Percentiles rank a stretch among this genome's conserved stretches.
phyloP scores from a whole-genome alignment of 2,329 filamentous ascomycete species.

The Venturia carpophila region DNA sequence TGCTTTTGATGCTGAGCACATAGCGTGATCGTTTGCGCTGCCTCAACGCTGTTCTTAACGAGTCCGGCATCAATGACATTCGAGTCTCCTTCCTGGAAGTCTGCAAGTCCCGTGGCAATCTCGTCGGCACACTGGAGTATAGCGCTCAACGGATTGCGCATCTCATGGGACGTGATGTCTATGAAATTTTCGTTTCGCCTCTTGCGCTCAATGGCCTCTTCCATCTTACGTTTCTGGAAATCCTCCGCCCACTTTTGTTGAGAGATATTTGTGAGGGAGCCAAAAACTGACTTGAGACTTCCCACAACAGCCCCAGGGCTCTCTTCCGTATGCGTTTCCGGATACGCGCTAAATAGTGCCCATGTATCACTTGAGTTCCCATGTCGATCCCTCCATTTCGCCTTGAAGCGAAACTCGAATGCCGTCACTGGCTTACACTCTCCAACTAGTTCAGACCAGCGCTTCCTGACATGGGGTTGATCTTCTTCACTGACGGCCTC shows the following conservation, averaged over 20 bases:
- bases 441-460: constrained; percentile 56
- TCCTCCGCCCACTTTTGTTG: constrained; percentile 79
- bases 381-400: constrained; percentile 52
- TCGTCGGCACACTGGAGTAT: constrained; percentile 72
- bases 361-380: constrained; percentile 59
- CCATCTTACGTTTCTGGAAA: constrained; percentile 66
- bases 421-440: constrained; percentile 58
- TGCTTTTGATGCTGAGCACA: constrained; percentile 73
- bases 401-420: constrained; percentile 65
- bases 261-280: constrained; percentile 77
- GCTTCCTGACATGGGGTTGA: constrained; percentile 46
- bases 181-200: constrained; percentile 75
- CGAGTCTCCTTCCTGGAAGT: constrained; percentile 39
- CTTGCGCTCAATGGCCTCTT: constrained; percentile 76
- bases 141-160: constrained; percentile 68
- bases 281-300: constrained; percentile 63
- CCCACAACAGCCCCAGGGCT: constrained; percentile 1
- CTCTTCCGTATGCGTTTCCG: constrained; percentile 39
- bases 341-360: constrained; percentile 70
- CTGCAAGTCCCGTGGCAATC: constrained; percentile 48
- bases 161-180: constrained; percentile 68
- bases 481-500: constrained; percentile 63
- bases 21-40: constrained; percentile 67
- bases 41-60: constrained; percentile 57
- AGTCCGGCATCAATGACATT: constrained; percentile 41